A percentile compares a stretch with the other conserved stretches of the same genome.
phyloP scores from a whole-genome alignment of 2,329 filamentous ascomycete genomes.

The Diplodia mutila region DNA sequence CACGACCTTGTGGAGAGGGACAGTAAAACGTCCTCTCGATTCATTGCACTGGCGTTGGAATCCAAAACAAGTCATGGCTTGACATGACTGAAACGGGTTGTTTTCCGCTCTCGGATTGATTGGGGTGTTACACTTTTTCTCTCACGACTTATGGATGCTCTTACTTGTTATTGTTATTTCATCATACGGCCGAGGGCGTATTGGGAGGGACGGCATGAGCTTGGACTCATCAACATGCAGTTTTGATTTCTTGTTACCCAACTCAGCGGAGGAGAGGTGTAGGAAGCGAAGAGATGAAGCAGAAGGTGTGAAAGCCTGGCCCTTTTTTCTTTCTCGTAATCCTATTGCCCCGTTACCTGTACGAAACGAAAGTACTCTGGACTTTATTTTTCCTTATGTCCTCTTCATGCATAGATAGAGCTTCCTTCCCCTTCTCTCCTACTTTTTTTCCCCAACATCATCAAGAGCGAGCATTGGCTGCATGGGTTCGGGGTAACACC shows the following conservation, averaged over 20 bases:
- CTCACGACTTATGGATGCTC: constrained; percentile 22
- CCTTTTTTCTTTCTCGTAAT: neutral
- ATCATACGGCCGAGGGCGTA: constrained; percentile 6
- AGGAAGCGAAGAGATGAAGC: neutral
- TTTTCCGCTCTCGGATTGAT: constrained; percentile 9
- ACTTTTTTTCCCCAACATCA: neutral
- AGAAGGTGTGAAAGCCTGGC: constrained; percentile 3
- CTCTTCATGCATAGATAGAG: constrained; percentile 16
- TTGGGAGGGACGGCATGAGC: constrained; percentile 9
- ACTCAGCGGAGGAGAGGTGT: neutral
- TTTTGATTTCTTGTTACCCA: neutral
- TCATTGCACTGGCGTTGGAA: constrained; percentile 23
- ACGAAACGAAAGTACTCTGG: constrained; percentile 14
- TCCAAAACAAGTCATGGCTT: constrained; percentile 12
- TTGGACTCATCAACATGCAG: neutral
- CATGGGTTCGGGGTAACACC: constrained; percentile 1
- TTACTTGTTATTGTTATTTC: constrained; percentile 9
- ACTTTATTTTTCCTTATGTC: neutral
- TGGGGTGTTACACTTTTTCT: neutral
- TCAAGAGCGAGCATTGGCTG: neutral
- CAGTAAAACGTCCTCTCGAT: constrained; percentile 13
- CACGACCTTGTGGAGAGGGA: constrained; percentile 9
- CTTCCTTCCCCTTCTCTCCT: neutral
- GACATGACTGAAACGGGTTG: constrained; percentile 7
- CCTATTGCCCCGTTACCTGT: neutral